Percentiles rank a stretch among this genome's conserved stretches.
Evolutionary conservation across 441 rosid species (phyloP).

Genomic region (Euphorbia schlechtendalii): DNA sequence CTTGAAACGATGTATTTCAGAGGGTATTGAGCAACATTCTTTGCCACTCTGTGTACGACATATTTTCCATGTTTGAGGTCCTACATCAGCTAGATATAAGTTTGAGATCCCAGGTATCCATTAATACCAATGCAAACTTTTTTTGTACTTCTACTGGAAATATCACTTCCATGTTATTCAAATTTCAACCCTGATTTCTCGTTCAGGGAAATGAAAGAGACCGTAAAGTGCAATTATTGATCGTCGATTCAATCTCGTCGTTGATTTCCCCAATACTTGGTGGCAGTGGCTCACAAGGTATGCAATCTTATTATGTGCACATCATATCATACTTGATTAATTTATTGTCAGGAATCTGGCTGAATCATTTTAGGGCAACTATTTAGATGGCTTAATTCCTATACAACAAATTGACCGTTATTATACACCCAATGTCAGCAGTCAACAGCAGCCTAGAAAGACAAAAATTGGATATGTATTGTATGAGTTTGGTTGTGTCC

Average conservation of each 20-base stretch:
- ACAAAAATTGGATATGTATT: no score
- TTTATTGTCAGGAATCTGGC: neutral
- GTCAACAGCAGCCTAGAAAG: no score
- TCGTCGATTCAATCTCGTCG: constrained; percentile 72
- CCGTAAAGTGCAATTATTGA: constrained; percentile 34
- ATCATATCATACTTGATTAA: neutral
- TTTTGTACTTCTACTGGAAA: constrained; percentile 10
- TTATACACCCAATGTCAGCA: no score
- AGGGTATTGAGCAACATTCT: constrained; percentile 41
- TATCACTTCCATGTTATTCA: constrained; percentile 11
- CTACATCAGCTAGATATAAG: constrained; percentile 36
- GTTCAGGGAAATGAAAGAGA: constrained; percentile 34
- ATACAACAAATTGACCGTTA: no score
- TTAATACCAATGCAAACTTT: constrained; percentile 9
- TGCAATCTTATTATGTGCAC: constrained; percentile 27
- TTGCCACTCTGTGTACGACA: constrained; percentile 46
- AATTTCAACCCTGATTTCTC: constrained; percentile 13
- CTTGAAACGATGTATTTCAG: constrained; percentile 22
- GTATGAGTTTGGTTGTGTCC: no score
- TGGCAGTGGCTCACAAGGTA: constrained; percentile 67
- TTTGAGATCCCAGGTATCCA: constrained; percentile 39
- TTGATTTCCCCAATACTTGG: constrained; percentile 70
- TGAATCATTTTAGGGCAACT: no score
- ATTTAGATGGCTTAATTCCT: no score
- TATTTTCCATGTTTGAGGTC: constrained; percentile 42